phyloP scores from a whole-genome alignment of 768 basidiomycete genomes.

The Russula sp. region DNA sequence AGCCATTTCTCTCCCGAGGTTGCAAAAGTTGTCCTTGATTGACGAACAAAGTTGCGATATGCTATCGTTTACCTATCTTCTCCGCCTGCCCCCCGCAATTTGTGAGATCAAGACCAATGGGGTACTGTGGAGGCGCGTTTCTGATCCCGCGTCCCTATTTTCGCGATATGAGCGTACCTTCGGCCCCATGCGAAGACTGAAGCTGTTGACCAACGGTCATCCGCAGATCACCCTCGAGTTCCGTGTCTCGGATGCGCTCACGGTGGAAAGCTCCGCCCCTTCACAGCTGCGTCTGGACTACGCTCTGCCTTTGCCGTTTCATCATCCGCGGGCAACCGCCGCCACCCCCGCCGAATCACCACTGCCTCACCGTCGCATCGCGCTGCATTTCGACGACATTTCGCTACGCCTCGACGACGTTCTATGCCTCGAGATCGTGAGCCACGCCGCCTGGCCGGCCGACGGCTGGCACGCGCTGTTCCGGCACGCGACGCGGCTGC shows the following conservation, averaged over 20 bases:
- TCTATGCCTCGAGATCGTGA: constrained; percentile 2
- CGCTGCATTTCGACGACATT: not conserved
- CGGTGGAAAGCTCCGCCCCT: not conserved
- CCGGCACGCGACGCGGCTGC: constrained; percentile 4
- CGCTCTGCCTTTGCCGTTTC: not conserved
- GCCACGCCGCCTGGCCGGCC: not conserved
- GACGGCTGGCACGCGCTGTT: not conserved
- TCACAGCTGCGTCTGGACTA: constrained; percentile 8
- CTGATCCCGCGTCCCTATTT: not conserved
- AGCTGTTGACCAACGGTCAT: not conserved
- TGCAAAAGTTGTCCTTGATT: not conserved
- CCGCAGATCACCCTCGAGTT: constrained; percentile 3
- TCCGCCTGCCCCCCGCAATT: not conserved
- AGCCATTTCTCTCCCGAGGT: not conserved
- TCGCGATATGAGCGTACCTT: constrained; percentile 1
- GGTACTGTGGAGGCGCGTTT: not conserved
- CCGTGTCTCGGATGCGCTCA: constrained; percentile 1
- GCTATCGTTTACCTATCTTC: not conserved
- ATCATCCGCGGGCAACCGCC: not conserved
- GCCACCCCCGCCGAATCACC: not conserved
- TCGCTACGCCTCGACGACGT: not conserved
- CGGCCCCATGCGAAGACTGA: constrained; percentile 11
- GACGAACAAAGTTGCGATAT: not conserved
- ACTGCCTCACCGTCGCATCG: not conserved
- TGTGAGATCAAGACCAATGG: constrained; percentile 5